A percentile compares a stretch with the other conserved stretches of the same genome.
Evolutionary conservation across 306 rosid genomes (phyloP).

Genomic region (Ormosia semicastrata): DNA sequence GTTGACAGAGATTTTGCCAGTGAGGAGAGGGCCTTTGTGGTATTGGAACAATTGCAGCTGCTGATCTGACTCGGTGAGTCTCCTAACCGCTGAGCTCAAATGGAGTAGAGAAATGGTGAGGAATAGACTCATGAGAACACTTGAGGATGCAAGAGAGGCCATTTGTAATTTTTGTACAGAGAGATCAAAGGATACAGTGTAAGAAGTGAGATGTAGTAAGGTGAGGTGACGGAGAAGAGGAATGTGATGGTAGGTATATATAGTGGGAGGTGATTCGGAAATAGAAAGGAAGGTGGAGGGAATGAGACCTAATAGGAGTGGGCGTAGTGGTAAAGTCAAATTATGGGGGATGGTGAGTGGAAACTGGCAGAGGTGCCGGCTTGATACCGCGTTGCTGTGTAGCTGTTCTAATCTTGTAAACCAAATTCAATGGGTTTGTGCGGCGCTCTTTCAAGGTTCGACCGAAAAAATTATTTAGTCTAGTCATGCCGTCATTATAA

Average conservation of each 20-base stretch:
- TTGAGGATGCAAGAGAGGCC: slow-evolving; percentile 18
- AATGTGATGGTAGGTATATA: neutral
- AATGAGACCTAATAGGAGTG: neutral
- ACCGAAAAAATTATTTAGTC: neutral
- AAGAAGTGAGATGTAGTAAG: neutral
- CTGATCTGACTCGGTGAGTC: slow-evolving; percentile 13
- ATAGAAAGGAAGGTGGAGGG: neutral
- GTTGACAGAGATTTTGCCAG: slow-evolving; percentile 35
- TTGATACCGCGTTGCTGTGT: slow-evolving; percentile 1
- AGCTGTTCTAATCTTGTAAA: neutral
- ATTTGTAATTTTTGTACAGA: slow-evolving; percentile 17
- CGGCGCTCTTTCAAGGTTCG: neutral
- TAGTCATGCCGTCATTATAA: too few relatives aligned
- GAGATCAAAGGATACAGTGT: neutral
- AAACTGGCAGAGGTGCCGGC: neutral
- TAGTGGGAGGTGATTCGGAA: neutral
- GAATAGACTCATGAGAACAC: neutral
- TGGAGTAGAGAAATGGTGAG: slow-evolving; percentile 31
- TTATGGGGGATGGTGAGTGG: neutral
- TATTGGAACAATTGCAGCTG: slow-evolving; percentile 30
- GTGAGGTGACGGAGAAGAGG: neutral
- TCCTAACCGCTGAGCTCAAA: slow-evolving; percentile 17
- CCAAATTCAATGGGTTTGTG: neutral
- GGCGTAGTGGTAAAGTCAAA: slow-evolving; percentile 1
- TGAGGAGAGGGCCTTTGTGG: slow-evolving; percentile 40